Evolutionary conservation across 140 eudicot genomes (phyloP).

Genomic region (Flaveria floridana): DNA sequence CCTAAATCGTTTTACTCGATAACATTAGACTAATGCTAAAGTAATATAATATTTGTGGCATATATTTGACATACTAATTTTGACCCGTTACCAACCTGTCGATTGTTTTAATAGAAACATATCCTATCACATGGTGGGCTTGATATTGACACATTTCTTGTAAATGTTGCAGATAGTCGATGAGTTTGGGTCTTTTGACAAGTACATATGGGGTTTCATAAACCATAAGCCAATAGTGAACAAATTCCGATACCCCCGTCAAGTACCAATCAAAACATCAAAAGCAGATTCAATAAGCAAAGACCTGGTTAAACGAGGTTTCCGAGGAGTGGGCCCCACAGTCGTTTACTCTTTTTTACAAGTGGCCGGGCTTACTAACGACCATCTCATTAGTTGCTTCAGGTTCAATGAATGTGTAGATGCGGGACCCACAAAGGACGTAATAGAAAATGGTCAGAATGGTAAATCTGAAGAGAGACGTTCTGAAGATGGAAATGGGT

Average conservation of each 20-base stretch:
- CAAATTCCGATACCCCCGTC: conserved; percentile 67
- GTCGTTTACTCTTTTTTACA: conserved; percentile 55
- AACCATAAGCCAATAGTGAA: conserved; percentile 60
- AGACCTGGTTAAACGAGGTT: conserved; percentile 71
- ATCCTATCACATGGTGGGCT: neutral
- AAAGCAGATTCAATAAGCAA: conserved; percentile 44
- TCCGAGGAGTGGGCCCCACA: conserved; percentile 87
- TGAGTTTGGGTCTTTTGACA: conserved; percentile 77
- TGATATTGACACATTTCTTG: neutral
- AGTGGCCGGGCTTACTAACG: conserved; percentile 57
- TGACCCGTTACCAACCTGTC: neutral
- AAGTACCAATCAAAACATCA: conserved; percentile 45
- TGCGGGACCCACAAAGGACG: conserved; percentile 36
- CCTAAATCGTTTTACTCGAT: neutral
- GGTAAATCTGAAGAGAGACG: conserved; percentile 21
- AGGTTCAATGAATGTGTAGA: conserved; percentile 67
- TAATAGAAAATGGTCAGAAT: conserved; percentile 24
- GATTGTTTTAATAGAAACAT: neutral
- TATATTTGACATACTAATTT: neutral
- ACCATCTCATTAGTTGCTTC: conserved; percentile 56
- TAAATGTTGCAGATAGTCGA: conserved; percentile 55
- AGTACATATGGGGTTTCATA: conserved; percentile 83
- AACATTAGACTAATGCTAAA: neutral
- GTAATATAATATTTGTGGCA: neutral
- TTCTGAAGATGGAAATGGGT: conserved; percentile 36